Percentiles rank a stretch among this genome's conserved stretches.
Evolutionary conservation across 306 rosid genomes (phyloP).

Genomic region (Quercus gilva): DNA sequence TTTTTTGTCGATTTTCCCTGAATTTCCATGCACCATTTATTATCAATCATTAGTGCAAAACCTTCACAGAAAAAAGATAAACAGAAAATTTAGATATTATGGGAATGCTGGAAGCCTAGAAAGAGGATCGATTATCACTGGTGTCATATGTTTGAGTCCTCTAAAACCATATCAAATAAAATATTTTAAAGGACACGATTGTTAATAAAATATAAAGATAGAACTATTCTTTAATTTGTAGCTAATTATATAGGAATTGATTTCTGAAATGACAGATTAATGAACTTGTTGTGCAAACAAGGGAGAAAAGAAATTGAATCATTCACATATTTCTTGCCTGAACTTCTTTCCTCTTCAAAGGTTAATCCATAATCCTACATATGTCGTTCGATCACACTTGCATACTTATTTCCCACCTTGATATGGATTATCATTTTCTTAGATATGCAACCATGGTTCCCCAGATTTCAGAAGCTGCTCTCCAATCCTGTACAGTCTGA

Average conservation of each 20-base stretch:
- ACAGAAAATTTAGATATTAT: not conserved
- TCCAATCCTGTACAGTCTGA: conserved; percentile 26
- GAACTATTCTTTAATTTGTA: not conserved
- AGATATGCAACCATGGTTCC: conserved; percentile 73
- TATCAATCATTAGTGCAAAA: not conserved
- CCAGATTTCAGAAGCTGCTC: conserved; percentile 52
- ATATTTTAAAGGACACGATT: too few relatives aligned
- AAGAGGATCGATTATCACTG: not conserved
- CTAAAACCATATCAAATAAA: not conserved
- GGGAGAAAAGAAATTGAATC: conserved; percentile 53
- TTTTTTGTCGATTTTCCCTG: not conserved
- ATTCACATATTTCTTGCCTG: conserved; percentile 54
- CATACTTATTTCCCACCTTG: not conserved
- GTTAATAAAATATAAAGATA: too few relatives aligned
- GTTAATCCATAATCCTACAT: conserved; percentile 29
- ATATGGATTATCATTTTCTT: conserved; percentile 13
- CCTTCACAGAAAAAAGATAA: not conserved
- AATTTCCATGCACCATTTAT: not conserved
- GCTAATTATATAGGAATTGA: conserved; percentile 3
- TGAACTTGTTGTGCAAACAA: conserved; percentile 65
- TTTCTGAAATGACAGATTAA: conserved; percentile 59
- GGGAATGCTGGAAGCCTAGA: not conserved
- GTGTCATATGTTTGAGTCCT: too few relatives aligned
- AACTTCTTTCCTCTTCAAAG: conserved; percentile 61
- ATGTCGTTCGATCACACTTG: not conserved